Percentiles rank a stretch among this genome's conserved stretches.
These are phyloP conservation scores for Pyricularia sp. DNA, from an alignment of 2,329 filamentous ascomycete genomes.

Conservation along the genomic window DNA sequence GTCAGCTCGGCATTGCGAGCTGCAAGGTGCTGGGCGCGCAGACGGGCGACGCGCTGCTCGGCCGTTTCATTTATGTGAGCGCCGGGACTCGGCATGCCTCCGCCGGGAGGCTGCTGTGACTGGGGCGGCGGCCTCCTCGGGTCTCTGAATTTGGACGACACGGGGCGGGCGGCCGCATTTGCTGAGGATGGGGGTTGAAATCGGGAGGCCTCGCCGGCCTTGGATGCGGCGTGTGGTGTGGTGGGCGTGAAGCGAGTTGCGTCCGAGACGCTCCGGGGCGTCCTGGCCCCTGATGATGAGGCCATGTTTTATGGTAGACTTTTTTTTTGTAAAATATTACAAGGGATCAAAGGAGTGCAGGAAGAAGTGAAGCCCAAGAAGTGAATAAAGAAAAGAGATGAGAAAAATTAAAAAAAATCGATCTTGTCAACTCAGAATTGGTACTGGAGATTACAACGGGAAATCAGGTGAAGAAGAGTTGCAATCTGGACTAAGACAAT, in stretches of 20 bases:
- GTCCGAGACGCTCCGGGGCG: conserved; percentile 61
- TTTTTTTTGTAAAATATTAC: background rate
- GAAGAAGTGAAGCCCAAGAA: background rate
- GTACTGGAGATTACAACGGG: background rate
- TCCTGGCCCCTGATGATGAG: conserved; percentile 2
- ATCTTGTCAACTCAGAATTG: background rate
- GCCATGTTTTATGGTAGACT: background rate
- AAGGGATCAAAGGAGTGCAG: too few relatives aligned
- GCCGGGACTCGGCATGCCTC: conserved; percentile 2
- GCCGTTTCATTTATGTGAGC: conserved; percentile 44
- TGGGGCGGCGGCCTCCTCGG: conserved; percentile 5
- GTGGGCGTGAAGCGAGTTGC: conserved; percentile 71
- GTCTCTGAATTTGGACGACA: conserved; percentile 11
- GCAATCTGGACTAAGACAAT: background rate
- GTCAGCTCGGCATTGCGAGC: conserved; percentile 51
- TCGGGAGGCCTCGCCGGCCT: conserved; percentile 28
- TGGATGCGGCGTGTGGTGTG: conserved; percentile 60
- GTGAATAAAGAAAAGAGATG: background rate
- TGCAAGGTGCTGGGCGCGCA: conserved; percentile 59
- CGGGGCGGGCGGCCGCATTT: conserved; percentile 25
- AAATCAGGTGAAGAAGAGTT: background rate
- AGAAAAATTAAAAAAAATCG: background rate
- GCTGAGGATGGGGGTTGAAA: background rate
- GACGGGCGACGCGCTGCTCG: conserved; percentile 58
- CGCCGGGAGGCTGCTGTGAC: conserved; percentile 5